Percentiles rank a stretch among this genome's conserved stretches.
Evolutionary conservation across 805 yeast species (phyloP).

Genomic region (Lipomyces sp.): DNA sequence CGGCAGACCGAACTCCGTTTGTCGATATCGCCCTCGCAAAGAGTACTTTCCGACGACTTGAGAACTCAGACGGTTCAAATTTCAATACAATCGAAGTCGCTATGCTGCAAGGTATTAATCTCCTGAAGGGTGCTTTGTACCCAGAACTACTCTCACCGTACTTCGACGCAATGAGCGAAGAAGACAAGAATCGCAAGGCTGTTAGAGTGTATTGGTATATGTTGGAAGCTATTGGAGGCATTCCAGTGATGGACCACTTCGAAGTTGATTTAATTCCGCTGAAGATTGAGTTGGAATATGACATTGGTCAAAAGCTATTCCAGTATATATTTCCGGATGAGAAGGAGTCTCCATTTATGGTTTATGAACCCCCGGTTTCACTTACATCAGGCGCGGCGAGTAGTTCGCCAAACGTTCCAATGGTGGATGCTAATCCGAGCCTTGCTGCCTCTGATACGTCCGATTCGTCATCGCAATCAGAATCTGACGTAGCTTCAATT

Average conservation of each 20-base stretch:
- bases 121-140: constrained; percentile 60
- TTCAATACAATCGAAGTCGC: constrained; percentile 62
- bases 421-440: neutral
- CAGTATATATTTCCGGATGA: constrained; percentile 72
- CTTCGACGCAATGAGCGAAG: constrained; percentile 41
- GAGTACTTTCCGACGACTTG: constrained; percentile 64
- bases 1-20: constrained; percentile 63
- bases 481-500: constrained; percentile 5
- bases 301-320: constrained; percentile 64
- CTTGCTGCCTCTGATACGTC: constrained; percentile 8
- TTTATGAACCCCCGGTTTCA: constrained; percentile 3
- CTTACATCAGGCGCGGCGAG: neutral
- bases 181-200: constrained; percentile 42
- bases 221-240: constrained; percentile 88
- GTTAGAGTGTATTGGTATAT: constrained; percentile 71
- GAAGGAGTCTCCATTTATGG: constrained; percentile 42
- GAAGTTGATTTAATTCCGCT: constrained; percentile 67
- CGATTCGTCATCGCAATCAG: constrained; percentile 4
- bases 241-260: constrained; percentile 72
- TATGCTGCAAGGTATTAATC: constrained; percentile 70
- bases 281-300: constrained; percentile 72
- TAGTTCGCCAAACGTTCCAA: neutral
- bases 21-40: constrained; percentile 70
- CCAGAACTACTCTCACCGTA: constrained; percentile 73
- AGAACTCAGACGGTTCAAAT: constrained; percentile 69